These are phyloP conservation scores for Ceratocystis ficicola DNA, from an alignment of 2,329 filamentous ascomycete species.

Conservation along the genomic window DNA sequence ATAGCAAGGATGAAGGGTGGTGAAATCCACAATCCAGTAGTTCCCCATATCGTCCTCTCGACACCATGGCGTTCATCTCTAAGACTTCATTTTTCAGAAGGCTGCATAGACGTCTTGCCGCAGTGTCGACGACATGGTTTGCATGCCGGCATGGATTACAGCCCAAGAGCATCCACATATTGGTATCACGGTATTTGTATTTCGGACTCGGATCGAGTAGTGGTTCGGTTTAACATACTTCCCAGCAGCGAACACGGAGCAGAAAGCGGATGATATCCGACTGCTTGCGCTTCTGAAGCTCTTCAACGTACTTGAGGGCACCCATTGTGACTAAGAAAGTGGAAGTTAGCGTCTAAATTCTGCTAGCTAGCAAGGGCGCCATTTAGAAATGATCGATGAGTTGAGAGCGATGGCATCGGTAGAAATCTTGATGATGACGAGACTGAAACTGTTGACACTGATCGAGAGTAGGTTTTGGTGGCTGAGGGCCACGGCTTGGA, in stretches of 20 bases:
- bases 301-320: conserved; percentile 99
- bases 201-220: conserved; percentile 22
- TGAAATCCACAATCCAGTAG: conserved; percentile 20
- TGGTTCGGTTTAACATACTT: conserved; percentile 55
- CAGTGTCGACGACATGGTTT: conserved; percentile 21
- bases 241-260: conserved; percentile 99
- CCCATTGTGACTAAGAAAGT: conserved; percentile 62
- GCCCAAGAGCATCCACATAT: conserved; percentile 23
- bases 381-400: conserved; percentile 2
- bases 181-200: conserved; percentile 21
- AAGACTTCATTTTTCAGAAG: conserved; percentile 16
- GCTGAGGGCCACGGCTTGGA: not conserved
- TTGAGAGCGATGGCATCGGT: not conserved
- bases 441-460: not conserved
- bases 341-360: not conserved
- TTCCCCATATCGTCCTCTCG: conserved; percentile 21
- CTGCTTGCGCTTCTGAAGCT: conserved; percentile 99
- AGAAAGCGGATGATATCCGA: conserved; percentile 99
- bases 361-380: not conserved
- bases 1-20: conserved; percentile 52
- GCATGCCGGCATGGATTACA: conserved; percentile 22
- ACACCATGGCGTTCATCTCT: conserved; percentile 28
- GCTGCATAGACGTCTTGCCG: conserved; percentile 17
- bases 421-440: not conserved
- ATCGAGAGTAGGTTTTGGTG: not conserved